Conservation (phyloP, 2,329 filamentous ascomycete genomes). For the Colletotrichum endophyticum region DNA sequence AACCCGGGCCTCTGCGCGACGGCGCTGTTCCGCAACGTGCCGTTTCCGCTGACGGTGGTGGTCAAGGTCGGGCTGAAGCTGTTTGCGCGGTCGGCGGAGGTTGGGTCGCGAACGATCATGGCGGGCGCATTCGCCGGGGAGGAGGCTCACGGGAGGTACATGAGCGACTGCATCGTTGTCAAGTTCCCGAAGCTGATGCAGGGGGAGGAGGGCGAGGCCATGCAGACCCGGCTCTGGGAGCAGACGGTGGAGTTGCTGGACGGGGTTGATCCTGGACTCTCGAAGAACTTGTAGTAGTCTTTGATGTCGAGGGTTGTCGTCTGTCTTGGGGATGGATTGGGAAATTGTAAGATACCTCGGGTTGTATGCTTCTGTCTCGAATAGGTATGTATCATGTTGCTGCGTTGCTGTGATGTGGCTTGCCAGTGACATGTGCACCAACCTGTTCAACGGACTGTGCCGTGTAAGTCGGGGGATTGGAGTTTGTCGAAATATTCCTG, state of each 20-base stretch:
- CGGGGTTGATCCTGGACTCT: conserved; percentile 43
- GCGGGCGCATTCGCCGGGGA: conserved; percentile 38
- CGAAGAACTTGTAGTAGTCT: conserved; percentile 32
- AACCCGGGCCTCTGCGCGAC: conserved; percentile 47
- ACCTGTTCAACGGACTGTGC: background rate
- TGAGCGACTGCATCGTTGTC: conserved; percentile 36
- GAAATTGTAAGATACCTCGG: background rate
- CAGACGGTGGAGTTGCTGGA: conserved; percentile 49
- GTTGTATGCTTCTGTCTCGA: background rate
- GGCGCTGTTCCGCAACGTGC: conserved; percentile 37
- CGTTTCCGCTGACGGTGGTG: conserved; percentile 31
- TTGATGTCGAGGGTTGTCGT: background rate
- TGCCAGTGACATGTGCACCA: rapidly evolving
- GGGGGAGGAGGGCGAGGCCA: conserved; percentile 38
- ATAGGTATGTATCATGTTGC: background rate
- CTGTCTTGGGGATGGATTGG: background rate
- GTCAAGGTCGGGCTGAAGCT: conserved; percentile 20
- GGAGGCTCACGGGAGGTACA: conserved; percentile 45
- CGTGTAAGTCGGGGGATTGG: background rate
- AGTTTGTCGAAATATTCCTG: background rate
- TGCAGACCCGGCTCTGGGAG: conserved; percentile 41
- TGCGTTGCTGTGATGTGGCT: background rate
- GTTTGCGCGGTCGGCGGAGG: conserved; percentile 40
- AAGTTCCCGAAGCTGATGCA: conserved; percentile 27
- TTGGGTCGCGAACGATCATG: conserved; percentile 44